Evolutionary conservation across 306 rosid genomes (phyloP).

Genomic region (Fragaria ananassa): DNA sequence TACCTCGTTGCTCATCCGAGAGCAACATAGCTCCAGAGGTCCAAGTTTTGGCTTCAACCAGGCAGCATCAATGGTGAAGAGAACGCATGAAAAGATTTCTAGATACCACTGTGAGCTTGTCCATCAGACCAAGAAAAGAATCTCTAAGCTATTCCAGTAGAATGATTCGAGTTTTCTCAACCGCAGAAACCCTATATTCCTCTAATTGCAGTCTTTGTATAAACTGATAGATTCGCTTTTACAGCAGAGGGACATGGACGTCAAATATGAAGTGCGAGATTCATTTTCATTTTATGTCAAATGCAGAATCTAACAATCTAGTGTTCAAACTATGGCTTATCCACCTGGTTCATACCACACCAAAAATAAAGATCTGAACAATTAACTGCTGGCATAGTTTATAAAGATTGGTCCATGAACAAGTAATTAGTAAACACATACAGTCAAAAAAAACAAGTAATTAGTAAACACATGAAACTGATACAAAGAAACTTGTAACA

Average conservation of each 20-base stretch:
- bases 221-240: neutral
- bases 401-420: neutral
- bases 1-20: neutral
- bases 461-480: slow-evolving; percentile 6
- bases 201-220: neutral
- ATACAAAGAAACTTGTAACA: slow-evolving; percentile 1
- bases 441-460: neutral
- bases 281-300: neutral
- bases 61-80: neutral
- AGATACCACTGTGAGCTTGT: neutral
- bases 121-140: neutral
- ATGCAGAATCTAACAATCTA: neutral
- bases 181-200: neutral
- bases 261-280: neutral
- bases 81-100: neutral
- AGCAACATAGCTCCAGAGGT: neutral
- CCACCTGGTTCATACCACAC: neutral
- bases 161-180: neutral
- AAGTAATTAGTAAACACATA: slow-evolving; percentile 2
- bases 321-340: neutral
- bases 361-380: neutral
- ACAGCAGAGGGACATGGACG: neutral
- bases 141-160: neutral
- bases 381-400: neutral
- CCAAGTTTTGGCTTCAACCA: neutral